Conservation (phyloP, 495 filamentous ascomycete genomes). For the Penicillium bialowiezense region DNA sequence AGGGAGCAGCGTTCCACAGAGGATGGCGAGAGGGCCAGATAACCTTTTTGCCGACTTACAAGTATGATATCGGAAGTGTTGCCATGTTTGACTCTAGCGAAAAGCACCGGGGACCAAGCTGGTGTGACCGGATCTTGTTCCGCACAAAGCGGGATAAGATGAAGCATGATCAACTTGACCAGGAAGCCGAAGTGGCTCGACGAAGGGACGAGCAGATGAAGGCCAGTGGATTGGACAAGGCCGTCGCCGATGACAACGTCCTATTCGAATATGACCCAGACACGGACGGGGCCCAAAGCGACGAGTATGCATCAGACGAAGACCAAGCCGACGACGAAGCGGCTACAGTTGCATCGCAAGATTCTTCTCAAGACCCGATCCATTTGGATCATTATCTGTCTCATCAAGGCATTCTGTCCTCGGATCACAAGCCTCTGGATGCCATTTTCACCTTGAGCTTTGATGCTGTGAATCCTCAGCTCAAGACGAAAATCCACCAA, state of each 20-base stretch:
- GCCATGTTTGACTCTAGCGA: slow-evolving; percentile 92
- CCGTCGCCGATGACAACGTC: slow-evolving; percentile 74
- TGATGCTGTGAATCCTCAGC: slow-evolving; percentile 76
- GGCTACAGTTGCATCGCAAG: slow-evolving; percentile 13
- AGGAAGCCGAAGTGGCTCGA: slow-evolving; percentile 62
- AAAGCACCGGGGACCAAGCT: slow-evolving; percentile 87
- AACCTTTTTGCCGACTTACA: slow-evolving; percentile 87
- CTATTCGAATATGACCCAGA: slow-evolving; percentile 90
- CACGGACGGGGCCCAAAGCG: slow-evolving; percentile 50
- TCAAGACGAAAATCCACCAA: slow-evolving; percentile 78
- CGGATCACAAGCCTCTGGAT: slow-evolving; percentile 91
- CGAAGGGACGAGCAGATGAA: slow-evolving; percentile 84
- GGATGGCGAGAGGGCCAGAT: slow-evolving; percentile 92
- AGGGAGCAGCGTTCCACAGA: slow-evolving; percentile 77
- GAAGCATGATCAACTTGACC: slow-evolving; percentile 63
- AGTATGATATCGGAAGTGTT: slow-evolving; percentile 94
- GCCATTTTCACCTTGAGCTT: slow-evolving; percentile 78
- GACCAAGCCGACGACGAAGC: slow-evolving; percentile 18
- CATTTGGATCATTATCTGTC: slow-evolving; percentile 75
- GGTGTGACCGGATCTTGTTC: slow-evolving; percentile 96
- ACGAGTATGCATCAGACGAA: slow-evolving; percentile 51
- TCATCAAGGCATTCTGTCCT: slow-evolving; percentile 84
- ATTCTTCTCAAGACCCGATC: slow-evolving; percentile 45
- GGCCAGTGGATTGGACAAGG: slow-evolving; percentile 69
- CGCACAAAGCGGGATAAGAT: slow-evolving; percentile 68